A percentile compares a stretch with the other conserved stretches of the same genome.
These are phyloP conservation scores for Xylariaceae sp. DNA, from an alignment of 2,329 filamentous ascomycete species.

Conservation along the genomic window DNA sequence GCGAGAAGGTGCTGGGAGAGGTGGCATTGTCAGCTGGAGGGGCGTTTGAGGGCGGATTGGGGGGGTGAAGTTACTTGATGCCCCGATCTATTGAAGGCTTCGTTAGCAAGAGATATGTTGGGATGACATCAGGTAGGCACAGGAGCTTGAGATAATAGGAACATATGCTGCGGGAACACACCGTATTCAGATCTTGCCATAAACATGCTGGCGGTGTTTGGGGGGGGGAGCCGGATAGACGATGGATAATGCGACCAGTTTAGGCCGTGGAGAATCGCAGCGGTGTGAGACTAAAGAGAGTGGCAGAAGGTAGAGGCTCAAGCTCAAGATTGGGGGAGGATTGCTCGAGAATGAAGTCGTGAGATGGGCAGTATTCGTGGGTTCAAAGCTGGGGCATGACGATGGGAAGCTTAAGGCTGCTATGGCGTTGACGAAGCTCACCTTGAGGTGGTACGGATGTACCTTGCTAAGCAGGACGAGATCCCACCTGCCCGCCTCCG, in stretches of 20 bases:
- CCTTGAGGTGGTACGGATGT: slow-evolving; percentile 4
- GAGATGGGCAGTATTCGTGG: too few relatives aligned
- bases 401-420: slow-evolving; percentile 31
- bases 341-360: slow-evolving; percentile 5
- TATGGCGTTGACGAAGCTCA: slow-evolving; percentile 33
- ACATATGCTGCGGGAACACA: slow-evolving; percentile 47
- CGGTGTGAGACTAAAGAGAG: background rate
- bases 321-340: slow-evolving; percentile 6
- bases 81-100: slow-evolving; percentile 71
- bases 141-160: slow-evolving; percentile 15
- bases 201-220: slow-evolving; percentile 74
- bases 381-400: slow-evolving; percentile 8
- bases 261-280: background rate
- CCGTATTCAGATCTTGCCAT: slow-evolving; percentile 99
- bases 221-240: slow-evolving; percentile 2
- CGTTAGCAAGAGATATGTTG: slow-evolving; percentile 18
- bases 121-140: background rate
- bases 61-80: slow-evolving; percentile 74
- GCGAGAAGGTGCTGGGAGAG: slow-evolving; percentile 84
- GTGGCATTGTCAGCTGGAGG: slow-evolving; percentile 6
- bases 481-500: slow-evolving; percentile 7
- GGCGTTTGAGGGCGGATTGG: background rate
- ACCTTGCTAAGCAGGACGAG: background rate
- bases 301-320: slow-evolving; percentile 9
- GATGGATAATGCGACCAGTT: background rate